Conservation (phyloP, 73 alveolate genomes). For the Diophrys sp. region DNA sequence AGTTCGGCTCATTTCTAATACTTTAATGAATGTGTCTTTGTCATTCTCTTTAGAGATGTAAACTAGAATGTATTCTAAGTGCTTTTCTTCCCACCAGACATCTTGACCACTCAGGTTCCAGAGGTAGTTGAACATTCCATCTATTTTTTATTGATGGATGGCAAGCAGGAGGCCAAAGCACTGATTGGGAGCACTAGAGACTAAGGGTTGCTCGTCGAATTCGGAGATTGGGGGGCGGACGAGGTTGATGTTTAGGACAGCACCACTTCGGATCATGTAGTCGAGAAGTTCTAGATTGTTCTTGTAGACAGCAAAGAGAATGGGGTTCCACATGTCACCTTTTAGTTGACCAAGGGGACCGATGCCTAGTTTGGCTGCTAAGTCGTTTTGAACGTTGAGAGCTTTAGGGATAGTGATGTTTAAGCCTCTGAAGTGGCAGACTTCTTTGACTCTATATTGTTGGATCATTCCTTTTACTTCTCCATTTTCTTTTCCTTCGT, state of each 20-base stretch:
- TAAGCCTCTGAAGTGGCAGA: neutral
- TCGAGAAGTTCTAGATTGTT: too few relatives aligned
- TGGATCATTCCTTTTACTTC: neutral
- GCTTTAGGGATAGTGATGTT: neutral
- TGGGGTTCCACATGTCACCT: neutral
- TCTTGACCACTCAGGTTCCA: neutral
- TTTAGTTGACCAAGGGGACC: neutral
- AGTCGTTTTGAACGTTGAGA: neutral
- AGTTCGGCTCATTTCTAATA: neutral
- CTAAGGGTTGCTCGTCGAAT: neutral
- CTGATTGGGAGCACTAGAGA: neutral
- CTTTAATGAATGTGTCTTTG: neutral
- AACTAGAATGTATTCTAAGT: neutral
- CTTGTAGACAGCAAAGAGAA: neutral
- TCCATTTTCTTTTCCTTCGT: neutral
- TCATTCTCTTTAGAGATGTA: neutral
- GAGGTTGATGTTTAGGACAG: neutral
- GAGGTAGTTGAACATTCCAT: neutral
- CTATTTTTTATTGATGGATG: neutral
- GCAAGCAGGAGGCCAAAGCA: neutral
- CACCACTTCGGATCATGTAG: neutral
- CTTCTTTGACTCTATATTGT: neutral
- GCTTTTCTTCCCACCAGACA: neutral
- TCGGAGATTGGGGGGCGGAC: neutral
- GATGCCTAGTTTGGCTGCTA: neutral